Conservation (phyloP, 331 rosid genomes). For the Pyrus hybrid region DNA sequence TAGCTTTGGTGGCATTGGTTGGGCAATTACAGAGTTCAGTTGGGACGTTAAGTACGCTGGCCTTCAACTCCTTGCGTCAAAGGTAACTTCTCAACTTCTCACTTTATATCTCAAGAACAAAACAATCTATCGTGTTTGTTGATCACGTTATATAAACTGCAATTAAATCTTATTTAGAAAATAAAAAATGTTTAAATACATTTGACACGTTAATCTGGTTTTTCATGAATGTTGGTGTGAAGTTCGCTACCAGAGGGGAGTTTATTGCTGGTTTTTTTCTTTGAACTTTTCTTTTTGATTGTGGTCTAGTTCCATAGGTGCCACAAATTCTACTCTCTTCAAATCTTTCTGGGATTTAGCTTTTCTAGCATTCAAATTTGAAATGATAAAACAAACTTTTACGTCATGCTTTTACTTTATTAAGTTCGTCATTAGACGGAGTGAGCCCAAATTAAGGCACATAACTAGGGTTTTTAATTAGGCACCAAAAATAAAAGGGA, state of each 20-base stretch:
- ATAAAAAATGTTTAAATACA: too few relatives aligned
- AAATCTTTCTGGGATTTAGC: conserved; percentile 20
- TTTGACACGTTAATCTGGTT: too few relatives aligned
- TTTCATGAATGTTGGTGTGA: too few relatives aligned
- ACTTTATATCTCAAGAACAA: background rate
- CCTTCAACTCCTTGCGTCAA: conserved; percentile 67
- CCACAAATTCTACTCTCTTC: background rate
- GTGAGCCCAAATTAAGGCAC: conserved; percentile 45
- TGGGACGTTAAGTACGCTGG: conserved; percentile 99
- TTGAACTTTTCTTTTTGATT: background rate
- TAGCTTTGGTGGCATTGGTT: conserved; percentile 77
- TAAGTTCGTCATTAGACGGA: conserved; percentile 11
- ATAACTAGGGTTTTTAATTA: background rate
- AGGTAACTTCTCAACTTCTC: conserved; percentile 35
- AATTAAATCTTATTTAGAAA: too few relatives aligned
- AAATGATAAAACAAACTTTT: conserved; percentile 20
- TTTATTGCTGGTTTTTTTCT: background rate
- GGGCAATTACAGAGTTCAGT: conserved; percentile 96
- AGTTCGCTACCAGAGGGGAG: too few relatives aligned
- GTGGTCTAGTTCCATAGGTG: background rate
- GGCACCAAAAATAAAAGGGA: background rate
- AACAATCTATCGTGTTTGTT: too few relatives aligned
- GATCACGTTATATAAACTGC: too few relatives aligned
- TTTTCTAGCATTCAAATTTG: conserved; percentile 28
- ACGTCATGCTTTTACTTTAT: background rate